A percentile compares a stretch with the other conserved stretches of the same genome.
Conservation (phyloP, 257 asterid species). For the Phtheirospermum japonicum region DNA sequence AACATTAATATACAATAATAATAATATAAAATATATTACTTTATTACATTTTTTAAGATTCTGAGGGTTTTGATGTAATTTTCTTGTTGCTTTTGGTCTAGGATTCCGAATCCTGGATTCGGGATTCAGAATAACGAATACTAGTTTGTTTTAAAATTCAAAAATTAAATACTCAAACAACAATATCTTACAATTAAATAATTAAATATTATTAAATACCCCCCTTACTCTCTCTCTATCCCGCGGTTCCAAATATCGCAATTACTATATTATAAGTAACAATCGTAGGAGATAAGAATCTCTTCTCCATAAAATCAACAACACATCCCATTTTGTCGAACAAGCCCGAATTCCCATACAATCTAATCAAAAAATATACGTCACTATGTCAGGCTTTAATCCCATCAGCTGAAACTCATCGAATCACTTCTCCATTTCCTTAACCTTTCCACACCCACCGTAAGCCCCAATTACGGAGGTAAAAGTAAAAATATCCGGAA, state of each 20-base stretch:
- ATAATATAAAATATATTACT: too few species aligned
- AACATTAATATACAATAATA: too few species aligned
- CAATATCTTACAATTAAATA: too few species aligned
- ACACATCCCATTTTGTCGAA: constrained; percentile 66
- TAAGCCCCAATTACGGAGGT: constrained; percentile 80
- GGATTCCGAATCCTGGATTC: too few species aligned
- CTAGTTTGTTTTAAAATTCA: too few species aligned
- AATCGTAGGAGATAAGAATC: constrained; percentile 67
- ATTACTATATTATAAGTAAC: constrained; percentile 74
- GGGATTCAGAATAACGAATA: too few species aligned
- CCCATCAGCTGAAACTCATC: constrained; percentile 87
- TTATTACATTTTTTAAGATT: too few species aligned
- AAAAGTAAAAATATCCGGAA: constrained; percentile 72
- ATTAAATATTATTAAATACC: too few species aligned
- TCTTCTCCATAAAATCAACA: constrained; percentile 66
- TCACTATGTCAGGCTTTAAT: constrained; percentile 63
- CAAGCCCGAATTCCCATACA: constrained; percentile 60
- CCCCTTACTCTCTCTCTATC: too few species aligned
- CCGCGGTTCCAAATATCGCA: constrained; percentile 78
- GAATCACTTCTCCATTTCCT: constrained; percentile 87
- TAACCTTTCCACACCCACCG: constrained; percentile 60
- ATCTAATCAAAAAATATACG: constrained; percentile 63
- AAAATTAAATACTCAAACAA: too few species aligned
- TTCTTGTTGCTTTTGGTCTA: too few species aligned
- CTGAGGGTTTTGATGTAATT: too few species aligned